Evolutionary conservation across 257 asterid genomes (phyloP).

Genomic region (Mentha longifolia): DNA sequence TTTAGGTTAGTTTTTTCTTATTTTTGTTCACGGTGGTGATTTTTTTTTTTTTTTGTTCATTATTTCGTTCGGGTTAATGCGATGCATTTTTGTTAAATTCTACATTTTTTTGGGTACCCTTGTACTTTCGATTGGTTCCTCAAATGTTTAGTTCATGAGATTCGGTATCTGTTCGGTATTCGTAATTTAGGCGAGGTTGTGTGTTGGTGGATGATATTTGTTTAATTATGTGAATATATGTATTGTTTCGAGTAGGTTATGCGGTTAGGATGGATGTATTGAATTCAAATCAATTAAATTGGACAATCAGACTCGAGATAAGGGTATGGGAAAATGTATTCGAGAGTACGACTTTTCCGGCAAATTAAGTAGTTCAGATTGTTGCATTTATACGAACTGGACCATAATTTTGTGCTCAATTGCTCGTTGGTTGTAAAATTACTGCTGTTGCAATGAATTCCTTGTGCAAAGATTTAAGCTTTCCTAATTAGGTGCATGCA

Average conservation of each 20-base stretch:
- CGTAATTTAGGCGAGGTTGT: background rate
- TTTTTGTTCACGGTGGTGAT: background rate
- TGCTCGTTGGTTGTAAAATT: background rate
- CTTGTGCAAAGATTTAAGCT: background rate
- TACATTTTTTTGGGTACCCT: background rate
- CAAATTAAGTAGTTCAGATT: background rate
- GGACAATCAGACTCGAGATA: background rate
- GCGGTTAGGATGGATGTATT: slow-evolving; percentile 11
- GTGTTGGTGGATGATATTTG: slow-evolving; percentile 14
- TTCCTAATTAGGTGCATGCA: background rate
- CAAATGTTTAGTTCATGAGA: slow-evolving; percentile 4
- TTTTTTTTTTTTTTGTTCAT: background rate
- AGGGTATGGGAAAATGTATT: background rate
- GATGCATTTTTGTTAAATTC: background rate
- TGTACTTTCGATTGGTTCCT: slow-evolving; percentile 9
- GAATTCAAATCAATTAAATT: background rate
- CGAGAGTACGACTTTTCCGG: background rate
- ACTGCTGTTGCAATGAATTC: background rate
- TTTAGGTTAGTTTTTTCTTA: slow-evolving; percentile 30
- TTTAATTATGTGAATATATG: slow-evolving; percentile 12
- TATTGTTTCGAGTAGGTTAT: slow-evolving; percentile 12
- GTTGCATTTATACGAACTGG: background rate
- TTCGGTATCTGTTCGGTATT: slow-evolving; percentile 7
- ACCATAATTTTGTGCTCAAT: background rate
- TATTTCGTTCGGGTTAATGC: background rate